Base-by-base conservation (phyloP, 768 basidiomycete species). In the Leccinum variicolor region DNA sequence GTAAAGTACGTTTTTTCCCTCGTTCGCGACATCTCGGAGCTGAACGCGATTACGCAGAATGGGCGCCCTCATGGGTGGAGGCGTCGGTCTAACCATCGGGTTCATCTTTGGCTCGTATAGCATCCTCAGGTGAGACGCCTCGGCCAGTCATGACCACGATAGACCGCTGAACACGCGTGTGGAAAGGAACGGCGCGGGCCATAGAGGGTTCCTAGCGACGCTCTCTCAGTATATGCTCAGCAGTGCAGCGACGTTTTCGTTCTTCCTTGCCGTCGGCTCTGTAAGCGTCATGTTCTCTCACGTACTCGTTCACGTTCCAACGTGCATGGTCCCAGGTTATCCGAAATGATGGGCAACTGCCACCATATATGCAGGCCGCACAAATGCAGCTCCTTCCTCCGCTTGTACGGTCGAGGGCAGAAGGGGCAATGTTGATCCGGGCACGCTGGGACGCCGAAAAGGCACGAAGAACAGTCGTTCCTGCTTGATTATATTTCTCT, bases 161-260 rank as follows among this genome's bases (percentile, higher is more conserved):
- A 19, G 36, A 14, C 25, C 41, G 29, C 47, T 68, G 48, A 68
- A 56, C 41, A 34, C 52, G 13, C 15, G 21, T 13, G 21, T 47
- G 34, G 53, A 54, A 65, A 96, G 95, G 69, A 84, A 84, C 63
- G 96, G 96, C 46, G 87, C 92, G 8, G 97, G 97, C 25, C 94
- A 93, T 25, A 83, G 94, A 68, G 97, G 97, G 11, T 77, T 85
- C 51, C 77, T 98, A 25, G 88, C 92, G 4, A 97, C 97, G 1
- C 84, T 99, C 52, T 96, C 95, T 14, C 93, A 95, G 66, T 98
- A 98, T 74, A 99, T 99, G 97, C 83, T 98, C 28, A 92, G 92
- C 67, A 98, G 96, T 65, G 96, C 92, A 6, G 95, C 95, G 8
- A 97, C 96, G 0, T 98, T 99, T 73, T 89, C 88, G 3, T 98